Evolutionary conservation across 495 filamentous ascomycete genomes (phyloP).

Genomic region (Aspergillus avenaceus): DNA sequence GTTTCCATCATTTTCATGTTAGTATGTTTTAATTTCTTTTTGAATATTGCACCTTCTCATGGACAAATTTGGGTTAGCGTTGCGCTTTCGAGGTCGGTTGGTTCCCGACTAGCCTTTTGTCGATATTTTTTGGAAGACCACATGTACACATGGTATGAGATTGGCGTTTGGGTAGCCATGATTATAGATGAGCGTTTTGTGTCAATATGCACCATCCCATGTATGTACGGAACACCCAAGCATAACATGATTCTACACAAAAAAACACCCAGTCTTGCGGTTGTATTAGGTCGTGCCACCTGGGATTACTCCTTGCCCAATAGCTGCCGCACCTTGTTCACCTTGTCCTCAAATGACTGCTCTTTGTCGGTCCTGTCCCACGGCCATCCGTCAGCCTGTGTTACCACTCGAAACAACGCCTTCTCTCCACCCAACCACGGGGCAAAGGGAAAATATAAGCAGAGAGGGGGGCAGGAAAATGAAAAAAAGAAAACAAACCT

Average conservation of each 20-base stretch:
- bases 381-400: slow-evolving; percentile 10
- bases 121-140: slow-evolving; percentile 11
- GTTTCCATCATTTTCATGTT: slow-evolving; percentile 2
- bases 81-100: background rate
- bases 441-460: slow-evolving; percentile 1
- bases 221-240: background rate
- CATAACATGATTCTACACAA: background rate
- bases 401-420: background rate
- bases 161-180: background rate
- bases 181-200: slow-evolving; percentile 1
- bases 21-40: slow-evolving; percentile 2
- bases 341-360: slow-evolving; percentile 64
- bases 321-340: slow-evolving; percentile 57
- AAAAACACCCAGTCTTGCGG: too few species aligned
- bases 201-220: background rate
- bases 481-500: slow-evolving; percentile 47
- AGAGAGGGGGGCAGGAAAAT: background rate
- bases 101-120: slow-evolving; percentile 6
- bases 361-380: slow-evolving; percentile 59
- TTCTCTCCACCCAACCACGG: background rate
- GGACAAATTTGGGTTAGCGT: slow-evolving; percentile 4
- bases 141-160: background rate
- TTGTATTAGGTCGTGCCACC: too few species aligned
- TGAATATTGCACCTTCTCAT: slow-evolving; percentile 16
- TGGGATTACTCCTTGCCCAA: slow-evolving; percentile 44